Conservation (phyloP, 805 yeast genomes). For the Metschnikowia santaceciliae region DNA sequence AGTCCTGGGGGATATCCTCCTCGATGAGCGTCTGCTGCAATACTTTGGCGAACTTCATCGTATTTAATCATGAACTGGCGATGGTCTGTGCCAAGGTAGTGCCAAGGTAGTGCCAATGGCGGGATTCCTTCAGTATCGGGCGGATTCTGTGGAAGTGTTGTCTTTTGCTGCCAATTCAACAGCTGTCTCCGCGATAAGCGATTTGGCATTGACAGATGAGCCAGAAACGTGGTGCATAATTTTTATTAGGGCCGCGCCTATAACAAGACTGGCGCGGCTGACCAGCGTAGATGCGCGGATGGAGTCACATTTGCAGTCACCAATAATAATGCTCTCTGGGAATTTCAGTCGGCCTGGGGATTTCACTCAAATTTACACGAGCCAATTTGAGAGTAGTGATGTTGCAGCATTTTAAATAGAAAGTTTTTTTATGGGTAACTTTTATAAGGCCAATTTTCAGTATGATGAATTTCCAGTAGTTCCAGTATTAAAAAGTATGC, state of each 20-base stretch:
- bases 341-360: no score
- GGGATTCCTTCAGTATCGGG: no score
- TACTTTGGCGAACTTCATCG: slow-evolving; percentile 74
- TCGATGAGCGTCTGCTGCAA: slow-evolving; percentile 59
- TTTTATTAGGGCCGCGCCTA: slow-evolving; percentile 3
- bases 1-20: slow-evolving; percentile 60
- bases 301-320: neutral
- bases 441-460: no score
- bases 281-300: neutral
- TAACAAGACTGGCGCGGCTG: neutral
- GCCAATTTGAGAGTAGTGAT: no score
- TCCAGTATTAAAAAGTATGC: no score
- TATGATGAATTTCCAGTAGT: no score
- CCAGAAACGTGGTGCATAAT: slow-evolving; percentile 4
- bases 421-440: no score
- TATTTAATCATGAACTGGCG: neutral
- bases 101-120: neutral
- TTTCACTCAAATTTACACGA: no score
- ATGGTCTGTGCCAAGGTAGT: no score
- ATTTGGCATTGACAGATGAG: neutral
- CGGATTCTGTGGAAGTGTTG: neutral
- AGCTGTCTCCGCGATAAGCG: neutral
- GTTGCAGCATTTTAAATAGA: no score
- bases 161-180: neutral
- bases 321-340: neutral